Base-by-base conservation (phyloP, 192 early-diverging fungal genomes). In the Neocallimastix lanati region DNA sequence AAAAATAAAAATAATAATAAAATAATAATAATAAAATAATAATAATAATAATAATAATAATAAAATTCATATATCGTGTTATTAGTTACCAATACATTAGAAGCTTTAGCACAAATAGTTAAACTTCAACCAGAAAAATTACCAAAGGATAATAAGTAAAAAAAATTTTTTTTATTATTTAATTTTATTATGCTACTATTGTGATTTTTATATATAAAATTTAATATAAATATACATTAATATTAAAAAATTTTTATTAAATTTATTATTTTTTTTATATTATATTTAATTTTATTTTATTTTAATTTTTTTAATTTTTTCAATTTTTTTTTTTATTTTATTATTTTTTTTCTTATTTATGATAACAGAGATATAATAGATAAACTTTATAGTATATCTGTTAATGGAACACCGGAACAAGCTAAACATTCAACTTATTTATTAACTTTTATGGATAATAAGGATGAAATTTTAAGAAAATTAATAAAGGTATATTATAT, bases 401-500 rank as follows among this genome's bases (percentile, higher is more conserved):
- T 87, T 13, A 76, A 86, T 0, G 95, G 94, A 2, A 88, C 86
- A 5, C 77, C 85, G 30, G 33, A 28, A 13, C 92, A 95, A 83
- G 92, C 93, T 0, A 92, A 91, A 36, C 82, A 93, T 82, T 93
- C 96, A 0, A 84, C 90, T 15, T 88, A 90, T 16, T 82, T 96
- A 77, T 82, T 96, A 16, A 87, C 91, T 7, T 90, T 92, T 78
- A 84, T 91, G 76, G 78, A 82, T 0, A 81, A 91, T 2, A 83
- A 83, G 21, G 83, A 87, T 16, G 58, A 79, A 5, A 83, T 86
- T 37, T 91, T 89, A 78, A 81, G 76, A 13, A 84, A 84, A 11
- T 78, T 95, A 79, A 82, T 88, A 4, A 80, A 92, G 77, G 88
- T 87, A 78, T 29, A n/a, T n/a, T n/a, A n/a, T n/a, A n/a, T n/a